These are phyloP conservation scores for Syzygium grande DNA, from an alignment of 345 rosid species.

Conservation along the genomic window DNA sequence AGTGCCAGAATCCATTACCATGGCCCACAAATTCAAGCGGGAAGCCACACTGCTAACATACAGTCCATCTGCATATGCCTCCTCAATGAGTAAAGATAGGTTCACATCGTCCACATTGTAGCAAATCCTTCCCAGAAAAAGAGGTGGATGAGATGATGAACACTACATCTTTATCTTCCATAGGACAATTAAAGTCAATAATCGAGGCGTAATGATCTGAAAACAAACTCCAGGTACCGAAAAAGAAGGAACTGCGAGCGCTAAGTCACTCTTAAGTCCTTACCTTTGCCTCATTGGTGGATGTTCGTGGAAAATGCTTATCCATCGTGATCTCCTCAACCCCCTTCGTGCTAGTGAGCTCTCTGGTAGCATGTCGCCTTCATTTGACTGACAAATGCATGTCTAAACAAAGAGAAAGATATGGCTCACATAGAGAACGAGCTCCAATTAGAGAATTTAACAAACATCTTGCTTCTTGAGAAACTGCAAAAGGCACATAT, in stretches of 20 bases:
- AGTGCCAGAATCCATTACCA: constrained; percentile 92
- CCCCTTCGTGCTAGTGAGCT: neutral
- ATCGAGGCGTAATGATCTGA: neutral
- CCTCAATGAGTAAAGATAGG: constrained; percentile 64
- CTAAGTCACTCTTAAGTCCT: neutral
- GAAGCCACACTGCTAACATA: constrained; percentile 83
- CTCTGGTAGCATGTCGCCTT: neutral
- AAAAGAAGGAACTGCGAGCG: neutral
- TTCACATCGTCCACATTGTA: constrained; percentile 72
- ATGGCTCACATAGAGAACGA: neutral
- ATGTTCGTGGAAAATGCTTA: neutral
- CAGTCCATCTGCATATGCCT: constrained; percentile 75
- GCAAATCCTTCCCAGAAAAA: constrained; percentile 39
- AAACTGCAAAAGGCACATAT: neutral
- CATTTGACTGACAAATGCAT: neutral
- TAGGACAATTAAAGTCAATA: neutral
- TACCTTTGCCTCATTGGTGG: neutral
- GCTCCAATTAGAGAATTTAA: neutral
- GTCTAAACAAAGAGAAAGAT: neutral
- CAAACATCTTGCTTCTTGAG: neutral
- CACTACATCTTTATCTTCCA: neutral
- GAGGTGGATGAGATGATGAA: neutral
- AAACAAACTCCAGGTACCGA: neutral
- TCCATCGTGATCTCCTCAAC: neutral
- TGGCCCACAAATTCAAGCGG: constrained; percentile 66